Conservation (phyloP, 2,329 filamentous ascomycete species). For the Xylariaceae sp. region DNA sequence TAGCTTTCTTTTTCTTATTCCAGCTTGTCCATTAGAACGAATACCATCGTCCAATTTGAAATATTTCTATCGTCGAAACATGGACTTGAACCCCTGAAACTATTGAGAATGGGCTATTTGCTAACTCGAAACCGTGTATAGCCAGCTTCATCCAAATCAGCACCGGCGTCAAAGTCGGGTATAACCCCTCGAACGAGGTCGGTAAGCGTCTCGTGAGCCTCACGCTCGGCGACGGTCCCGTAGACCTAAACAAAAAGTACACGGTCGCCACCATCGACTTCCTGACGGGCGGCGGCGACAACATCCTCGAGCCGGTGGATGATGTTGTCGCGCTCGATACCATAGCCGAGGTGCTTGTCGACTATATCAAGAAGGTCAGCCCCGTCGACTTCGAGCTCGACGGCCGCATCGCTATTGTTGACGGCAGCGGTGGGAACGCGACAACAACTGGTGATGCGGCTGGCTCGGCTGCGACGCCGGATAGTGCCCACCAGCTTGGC, state of each 20-base stretch:
- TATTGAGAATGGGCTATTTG: too few relatives aligned
- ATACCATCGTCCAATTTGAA: too few relatives aligned
- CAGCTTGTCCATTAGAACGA: too few relatives aligned
- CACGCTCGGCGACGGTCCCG: constrained; percentile 49
- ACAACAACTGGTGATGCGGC: constrained; percentile 8
- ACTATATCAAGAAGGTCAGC: constrained; percentile 51
- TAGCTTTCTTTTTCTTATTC: too few relatives aligned
- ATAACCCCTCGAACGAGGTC: constrained; percentile 54
- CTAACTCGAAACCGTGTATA: too few relatives aligned
- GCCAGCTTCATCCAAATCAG: constrained; percentile 65
- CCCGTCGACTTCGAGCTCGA: constrained; percentile 56
- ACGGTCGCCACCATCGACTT: constrained; percentile 66
- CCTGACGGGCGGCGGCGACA: constrained; percentile 64
- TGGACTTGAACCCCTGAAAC: too few relatives aligned
- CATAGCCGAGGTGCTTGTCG: constrained; percentile 52
- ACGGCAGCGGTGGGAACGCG: constrained; percentile 18
- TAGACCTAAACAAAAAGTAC: constrained; percentile 54
- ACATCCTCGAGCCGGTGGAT: constrained; percentile 50
- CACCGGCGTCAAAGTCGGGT: constrained; percentile 57
- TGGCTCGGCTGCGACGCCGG: neutral
- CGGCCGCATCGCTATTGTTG: constrained; percentile 44
- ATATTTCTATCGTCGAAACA: too few relatives aligned
- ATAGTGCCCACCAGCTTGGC: constrained; percentile 1
- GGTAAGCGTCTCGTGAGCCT: constrained; percentile 57
- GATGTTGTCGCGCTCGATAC: constrained; percentile 49